Evolutionary conservation across 495 filamentous ascomycete genomes (phyloP), one percentile per base, ranked within the genome.

Genomic region (Penicillium parvum): DNA sequence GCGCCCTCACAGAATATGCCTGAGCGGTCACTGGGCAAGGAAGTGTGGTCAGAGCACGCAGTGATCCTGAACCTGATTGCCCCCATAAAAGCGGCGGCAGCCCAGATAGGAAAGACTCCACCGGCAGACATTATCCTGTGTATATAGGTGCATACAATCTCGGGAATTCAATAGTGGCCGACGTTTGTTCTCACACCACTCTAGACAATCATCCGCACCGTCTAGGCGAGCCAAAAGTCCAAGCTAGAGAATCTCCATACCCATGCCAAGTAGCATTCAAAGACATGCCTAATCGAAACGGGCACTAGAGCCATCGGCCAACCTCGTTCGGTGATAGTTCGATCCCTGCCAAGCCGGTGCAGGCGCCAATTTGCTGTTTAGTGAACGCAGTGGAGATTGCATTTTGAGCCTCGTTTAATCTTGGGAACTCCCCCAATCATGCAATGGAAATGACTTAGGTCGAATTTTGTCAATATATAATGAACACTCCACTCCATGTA

Each of bases 331-430:
- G 23, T 29, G 11, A 7, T n/a, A 7, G 12, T 23, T 38, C 32
- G 18, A 26, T 32, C 45, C 39, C 29, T 43, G 45, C 45, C 45
- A 49, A 49, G 45, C 38, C 45, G 32, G 22, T 9, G 17, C 21
- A 18, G 25, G 17, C 25, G 37, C 32, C 11, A 36, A 9, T 36
- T 40, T 18, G 11, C 23, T 36, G 21, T n/a, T 41, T 43, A 43
- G 39, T 33, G 39, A 43, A 39, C 18, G 19, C 14, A 29, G 25
- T 21, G 39, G 45, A 49, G 39, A 49, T 42, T 37, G 33, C 18
- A 15, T 8, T 43, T 37, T 43, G 26, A 37, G 38, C 45, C 39
- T 49, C 45, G 37, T 33, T 45, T 14, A 19, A 33, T 14, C 20
- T 4, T 26, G 6, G 16, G 16, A 40, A 20, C 3, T 27, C 16